Conservation (phyloP, 768 basidiomycete species). For the Trametes sanguinea region DNA sequence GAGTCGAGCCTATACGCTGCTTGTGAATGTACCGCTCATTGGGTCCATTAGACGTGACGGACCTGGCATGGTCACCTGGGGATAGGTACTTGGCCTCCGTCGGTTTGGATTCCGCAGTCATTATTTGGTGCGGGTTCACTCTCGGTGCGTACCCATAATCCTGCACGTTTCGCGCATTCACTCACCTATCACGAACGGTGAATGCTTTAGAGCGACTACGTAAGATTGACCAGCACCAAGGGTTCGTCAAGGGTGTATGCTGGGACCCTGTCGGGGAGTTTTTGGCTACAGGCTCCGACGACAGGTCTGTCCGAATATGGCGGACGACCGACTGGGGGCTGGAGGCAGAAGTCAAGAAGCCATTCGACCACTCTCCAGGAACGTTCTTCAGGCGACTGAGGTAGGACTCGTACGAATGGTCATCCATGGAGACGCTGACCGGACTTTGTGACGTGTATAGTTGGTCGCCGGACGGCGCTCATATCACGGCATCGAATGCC, state of each 20-base stretch:
- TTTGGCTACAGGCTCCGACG: conserved; percentile 97
- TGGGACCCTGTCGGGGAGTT: conserved; percentile 99
- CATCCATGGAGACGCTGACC: too few relatives aligned
- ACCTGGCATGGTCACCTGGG: conserved; percentile 92
- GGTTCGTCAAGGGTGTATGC: conserved; percentile 97
- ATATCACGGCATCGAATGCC: conserved; percentile 96
- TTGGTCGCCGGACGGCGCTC: conserved; percentile 99
- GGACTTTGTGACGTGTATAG: conserved; percentile 40
- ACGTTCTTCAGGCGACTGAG: conserved; percentile 93
- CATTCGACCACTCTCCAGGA: conserved; percentile 91
- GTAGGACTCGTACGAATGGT: conserved; percentile 37
- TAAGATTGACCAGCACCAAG: conserved; percentile 87
- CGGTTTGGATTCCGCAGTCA: conserved; percentile 86
- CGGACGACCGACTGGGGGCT: conserved; percentile 89
- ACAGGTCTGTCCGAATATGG: conserved; percentile 97
- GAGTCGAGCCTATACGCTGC: neutral
- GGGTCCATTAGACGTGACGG: conserved; percentile 77
- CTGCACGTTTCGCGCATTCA: neutral
- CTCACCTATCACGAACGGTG: neutral
- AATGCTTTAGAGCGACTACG: conserved; percentile 68
- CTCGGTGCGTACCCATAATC: conserved; percentile 57
- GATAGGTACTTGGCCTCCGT: conserved; percentile 93
- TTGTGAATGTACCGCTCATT: conserved; percentile 1
- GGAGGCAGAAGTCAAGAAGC: conserved; percentile 82
- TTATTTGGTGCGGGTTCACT: conserved; percentile 93